Evolutionary conservation across 345 rosid species (phyloP), one percentile per base, ranked within the genome.

Genomic region (Cochlearia excelsa): DNA sequence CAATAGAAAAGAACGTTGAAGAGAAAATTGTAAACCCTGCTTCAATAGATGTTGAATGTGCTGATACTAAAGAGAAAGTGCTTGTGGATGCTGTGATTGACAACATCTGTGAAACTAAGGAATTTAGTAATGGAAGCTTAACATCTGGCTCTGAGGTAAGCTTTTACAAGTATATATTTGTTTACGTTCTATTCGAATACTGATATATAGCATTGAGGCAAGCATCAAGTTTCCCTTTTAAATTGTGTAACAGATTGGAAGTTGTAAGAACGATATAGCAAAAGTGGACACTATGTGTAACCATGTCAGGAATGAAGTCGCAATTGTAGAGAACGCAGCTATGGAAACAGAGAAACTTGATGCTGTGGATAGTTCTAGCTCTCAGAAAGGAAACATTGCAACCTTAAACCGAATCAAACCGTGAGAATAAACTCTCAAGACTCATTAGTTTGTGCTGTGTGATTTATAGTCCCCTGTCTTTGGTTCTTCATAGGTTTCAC

Each of bases 321-420:
- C 67, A 45, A 53, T 52, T 35, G 57, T 39, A 7, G 65, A 58
- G 56, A 65, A 49, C 42, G 48, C 68, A 11, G 59, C 46, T 70
- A 30, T 49, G 31, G 61, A 63, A 61, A 53, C 72, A 10, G 59
- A 42, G 35, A 60, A 70, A 68, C 46, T 59, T 55, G 76, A 75
- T 28, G 66, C 46, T 45, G 72, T 72, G 55, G 61, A 57, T 42
- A 51, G 59, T 45, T 51, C 53, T 57, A 69, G 57, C 59, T 39
- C 68, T 31, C 68, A 51, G 58, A 74, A 73, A 67, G 83, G 65
- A 59, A 66, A 64, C 70, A 74, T 40, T 61, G 79, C 85, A 54
- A 76, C 80, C 5, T 52, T 85, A 55, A 81, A 86, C 79, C 75
- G 95, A 61, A 88, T 83, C 30, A 80, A 77, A 69, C 85, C 81